A percentile compares a stretch with the other conserved stretches of the same genome.
phyloP scores from a whole-genome alignment of 257 asterid species.

The Salvia splendens region DNA sequence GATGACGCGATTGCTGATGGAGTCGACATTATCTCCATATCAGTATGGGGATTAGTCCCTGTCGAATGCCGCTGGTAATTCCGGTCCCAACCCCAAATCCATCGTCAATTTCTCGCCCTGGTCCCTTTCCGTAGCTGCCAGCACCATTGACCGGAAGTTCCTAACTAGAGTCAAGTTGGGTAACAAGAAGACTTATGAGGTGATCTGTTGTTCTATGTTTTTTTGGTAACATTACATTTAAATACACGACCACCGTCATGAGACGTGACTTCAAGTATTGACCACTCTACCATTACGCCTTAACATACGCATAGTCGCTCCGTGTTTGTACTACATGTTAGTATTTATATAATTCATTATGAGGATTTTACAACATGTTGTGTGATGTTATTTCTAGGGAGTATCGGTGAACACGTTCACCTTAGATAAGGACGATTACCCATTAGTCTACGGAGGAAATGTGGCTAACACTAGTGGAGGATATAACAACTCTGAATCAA shows the following conservation, averaged over 20 bases:
- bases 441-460: slow-evolving; percentile 42
- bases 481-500: neutral
- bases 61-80: slow-evolving; percentile 48
- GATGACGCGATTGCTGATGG: slow-evolving; percentile 52
- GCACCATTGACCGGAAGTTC: slow-evolving; percentile 45
- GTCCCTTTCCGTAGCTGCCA: slow-evolving; percentile 51
- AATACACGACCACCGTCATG: too few relatives aligned
- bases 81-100: slow-evolving; percentile 34
- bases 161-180: slow-evolving; percentile 35
- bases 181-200: slow-evolving; percentile 34
- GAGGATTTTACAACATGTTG: neutral
- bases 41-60: slow-evolving; percentile 10
- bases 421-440: slow-evolving; percentile 21
- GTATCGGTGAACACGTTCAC: slow-evolving; percentile 38
- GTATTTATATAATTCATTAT: neutral
- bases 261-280: too few relatives aligned
- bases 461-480: slow-evolving; percentile 43
- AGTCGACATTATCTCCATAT: slow-evolving; percentile 43
- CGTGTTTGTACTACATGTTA: too few relatives aligned
- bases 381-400: slow-evolving; percentile 25
- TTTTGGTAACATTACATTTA: too few relatives aligned
- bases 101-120: slow-evolving; percentile 42
- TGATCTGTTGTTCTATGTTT: neutral
- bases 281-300: too few relatives aligned
- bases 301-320: too few relatives aligned